These are phyloP conservation scores for Fragaria iinumae DNA, from an alignment of 306 rosid genomes.

Conservation along the genomic window DNA sequence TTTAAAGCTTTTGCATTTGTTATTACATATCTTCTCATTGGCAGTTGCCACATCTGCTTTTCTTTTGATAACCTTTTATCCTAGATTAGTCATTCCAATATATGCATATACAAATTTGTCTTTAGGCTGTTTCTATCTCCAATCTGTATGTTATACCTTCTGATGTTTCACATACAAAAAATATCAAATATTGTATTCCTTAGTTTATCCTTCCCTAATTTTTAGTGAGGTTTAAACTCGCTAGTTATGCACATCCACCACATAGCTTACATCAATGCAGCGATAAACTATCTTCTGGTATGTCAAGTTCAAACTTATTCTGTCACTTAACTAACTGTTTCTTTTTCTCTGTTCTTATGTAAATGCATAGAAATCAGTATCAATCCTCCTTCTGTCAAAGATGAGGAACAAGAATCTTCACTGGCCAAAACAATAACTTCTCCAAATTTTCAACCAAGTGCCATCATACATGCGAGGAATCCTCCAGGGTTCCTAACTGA, in stretches of 20 bases:
- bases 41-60: background rate
- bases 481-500: constrained; percentile 18
- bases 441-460: constrained; percentile 23
- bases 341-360: background rate
- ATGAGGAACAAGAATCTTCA: background rate
- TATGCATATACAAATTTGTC: background rate
- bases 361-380: background rate
- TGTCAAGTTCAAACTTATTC: background rate
- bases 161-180: background rate
- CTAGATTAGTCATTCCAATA: background rate
- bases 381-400: background rate
- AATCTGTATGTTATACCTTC: background rate
- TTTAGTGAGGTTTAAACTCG: background rate
- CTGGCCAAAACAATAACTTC: background rate
- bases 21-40: background rate
- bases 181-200: background rate
- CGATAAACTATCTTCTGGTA: background rate
- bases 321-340: background rate
- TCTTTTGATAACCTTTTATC: background rate
- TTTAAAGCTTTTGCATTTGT: background rate
- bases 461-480: constrained; percentile 21
- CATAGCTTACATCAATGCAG: background rate
- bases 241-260: background rate
- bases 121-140: background rate
- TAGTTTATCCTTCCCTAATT: background rate